Conservation (phyloP, 441 rosid genomes). For the Populus hybrid region DNA sequence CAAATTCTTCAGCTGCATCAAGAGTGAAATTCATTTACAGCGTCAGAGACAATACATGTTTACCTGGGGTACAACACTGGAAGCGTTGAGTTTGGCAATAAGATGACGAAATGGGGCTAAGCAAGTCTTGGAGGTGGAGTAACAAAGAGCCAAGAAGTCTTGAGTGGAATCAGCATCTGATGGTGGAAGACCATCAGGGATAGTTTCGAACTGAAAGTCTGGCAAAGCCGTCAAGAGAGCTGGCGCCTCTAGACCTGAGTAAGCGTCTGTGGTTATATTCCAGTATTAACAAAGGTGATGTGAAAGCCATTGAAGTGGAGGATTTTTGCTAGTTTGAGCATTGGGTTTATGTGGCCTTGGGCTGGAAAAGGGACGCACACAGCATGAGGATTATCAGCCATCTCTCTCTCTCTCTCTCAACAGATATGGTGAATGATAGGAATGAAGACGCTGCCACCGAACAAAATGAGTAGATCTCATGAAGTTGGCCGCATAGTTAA, state of each 20-base stretch:
- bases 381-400: slow-evolving; percentile 19
- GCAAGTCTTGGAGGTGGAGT: neutral
- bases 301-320: slow-evolving; percentile 29
- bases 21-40: slow-evolving; percentile 7
- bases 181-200: slow-evolving; percentile 34
- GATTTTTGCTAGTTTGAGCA: slow-evolving; percentile 28
- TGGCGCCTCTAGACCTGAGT: slow-evolving; percentile 25
- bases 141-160: neutral
- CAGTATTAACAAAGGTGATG: slow-evolving; percentile 16
- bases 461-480: too few relatives aligned
- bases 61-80: neutral
- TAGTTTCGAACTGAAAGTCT: slow-evolving; percentile 24
- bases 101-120: neutral
- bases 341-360: slow-evolving; percentile 37
- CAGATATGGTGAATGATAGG: too few relatives aligned
- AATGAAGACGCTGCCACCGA: too few relatives aligned
- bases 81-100: neutral
- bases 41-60: slow-evolving; percentile 10
- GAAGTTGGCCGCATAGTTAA: too few relatives aligned
- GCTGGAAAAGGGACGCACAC: slow-evolving; percentile 30
- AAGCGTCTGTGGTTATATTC: slow-evolving; percentile 34
- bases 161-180: slow-evolving; percentile 31
- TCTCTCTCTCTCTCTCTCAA: neutral
- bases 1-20: slow-evolving; percentile 3
- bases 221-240: slow-evolving; percentile 19